A percentile compares a stretch with the other conserved stretches of the same genome.
Evolutionary conservation across 768 basidiomycete species (phyloP).

Genomic region (Paxillus involutus): DNA sequence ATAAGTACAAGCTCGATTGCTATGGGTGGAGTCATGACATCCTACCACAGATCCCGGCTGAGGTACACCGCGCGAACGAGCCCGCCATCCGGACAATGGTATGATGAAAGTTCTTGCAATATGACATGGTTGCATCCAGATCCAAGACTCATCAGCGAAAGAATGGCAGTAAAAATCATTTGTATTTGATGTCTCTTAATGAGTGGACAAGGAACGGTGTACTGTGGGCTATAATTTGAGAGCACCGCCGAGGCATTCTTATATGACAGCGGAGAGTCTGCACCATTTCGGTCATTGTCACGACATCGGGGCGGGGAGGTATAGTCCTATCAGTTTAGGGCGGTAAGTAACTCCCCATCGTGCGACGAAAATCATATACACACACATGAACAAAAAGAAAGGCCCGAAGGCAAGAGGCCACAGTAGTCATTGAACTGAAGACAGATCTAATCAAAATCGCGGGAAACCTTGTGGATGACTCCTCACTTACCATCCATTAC

Average conservation of each 20-base stretch:
- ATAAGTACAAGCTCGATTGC: no score
- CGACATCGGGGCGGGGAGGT: not conserved
- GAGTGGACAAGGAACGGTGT: not conserved
- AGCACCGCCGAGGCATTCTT: not conserved
- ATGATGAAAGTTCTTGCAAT: slow-evolving; percentile 43
- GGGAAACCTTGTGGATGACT: not conserved
- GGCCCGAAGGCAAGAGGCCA: not conserved
- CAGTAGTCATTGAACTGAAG: not conserved
- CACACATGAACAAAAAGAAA: no score
- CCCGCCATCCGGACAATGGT: slow-evolving; percentile 56
- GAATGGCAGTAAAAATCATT: not conserved
- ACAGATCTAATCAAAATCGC: not conserved
- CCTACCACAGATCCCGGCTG: not conserved
- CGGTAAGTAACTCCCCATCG: not conserved
- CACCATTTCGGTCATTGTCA: no score
- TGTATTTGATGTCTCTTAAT: not conserved
- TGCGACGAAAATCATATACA: not conserved
- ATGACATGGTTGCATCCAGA: not conserved
- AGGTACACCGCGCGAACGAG: slow-evolving; percentile 49
- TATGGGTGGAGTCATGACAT: no score
- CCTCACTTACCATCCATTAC: slow-evolving; percentile 9
- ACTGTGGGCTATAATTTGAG: not conserved
- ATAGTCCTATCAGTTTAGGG: not conserved
- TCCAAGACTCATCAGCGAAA: not conserved
- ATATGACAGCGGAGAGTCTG: not conserved